Base-by-base conservation (phyloP, 148 eudicot species). In the Euryodendron excelsum region DNA sequence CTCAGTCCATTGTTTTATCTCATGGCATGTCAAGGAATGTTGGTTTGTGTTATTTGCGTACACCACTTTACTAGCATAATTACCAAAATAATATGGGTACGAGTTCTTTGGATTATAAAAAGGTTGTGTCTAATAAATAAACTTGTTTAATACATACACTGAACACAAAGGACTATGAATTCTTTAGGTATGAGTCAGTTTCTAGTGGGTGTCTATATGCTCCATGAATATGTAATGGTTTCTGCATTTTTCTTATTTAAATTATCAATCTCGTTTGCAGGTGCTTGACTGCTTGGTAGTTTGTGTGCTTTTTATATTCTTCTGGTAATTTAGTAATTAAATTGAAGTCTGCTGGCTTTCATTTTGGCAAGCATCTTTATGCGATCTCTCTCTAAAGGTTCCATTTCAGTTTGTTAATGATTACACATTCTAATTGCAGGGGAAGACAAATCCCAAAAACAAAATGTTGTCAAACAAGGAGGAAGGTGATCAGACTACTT, bases 401-500 rank as follows among this genome's bases (percentile, higher is more conserved):
- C 18, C 12, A 75, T 75, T 28, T 61, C 30, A 44, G 41, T 30
- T 45, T 2, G 9, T 36, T n/a, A 47, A 41, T 30, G 21, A 23
- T 75, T 63, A 3, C 8, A 15, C 45, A 18, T 56, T 55, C 4
- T 23, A 69, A 66, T 73, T 75, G 36, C 84, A 93, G 94, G 93
- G 85, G 25, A 84, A 76, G 81, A 84, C 84, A 30, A 78, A 78
- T 72, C 77, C 86, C 8, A 90, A 82, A 79, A 82, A 71, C 77
- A 85, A 76, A 79, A 83, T 39, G 31, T 47, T 77, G 65, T 86
- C 80, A 53, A 88, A 86, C 30, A 82, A 84, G 63, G 88, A 81
- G 63, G 86, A 77, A 72, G 78, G 71, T 85, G 83, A 56, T 71
- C 89, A 85, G 21, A 52, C 76, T 25, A 68, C 78, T 75, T 64